phyloP scores from a whole-genome alignment of 2,329 filamentous ascomycete species.

The Aspergillus eucalypticola region DNA sequence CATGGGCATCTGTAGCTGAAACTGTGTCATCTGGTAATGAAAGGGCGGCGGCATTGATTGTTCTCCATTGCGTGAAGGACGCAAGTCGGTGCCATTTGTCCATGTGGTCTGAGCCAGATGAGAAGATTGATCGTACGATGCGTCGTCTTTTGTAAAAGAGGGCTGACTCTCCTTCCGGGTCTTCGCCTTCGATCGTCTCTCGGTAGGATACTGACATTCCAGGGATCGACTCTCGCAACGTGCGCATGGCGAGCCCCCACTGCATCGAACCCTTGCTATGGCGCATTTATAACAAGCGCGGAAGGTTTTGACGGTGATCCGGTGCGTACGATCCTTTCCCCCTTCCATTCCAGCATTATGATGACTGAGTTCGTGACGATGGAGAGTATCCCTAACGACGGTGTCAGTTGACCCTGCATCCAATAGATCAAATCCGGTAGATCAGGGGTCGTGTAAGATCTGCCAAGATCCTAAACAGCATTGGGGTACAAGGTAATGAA shows the following conservation, averaged over 20 bases:
- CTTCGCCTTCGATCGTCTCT: slow-evolving; percentile 39
- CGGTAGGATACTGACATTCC: slow-evolving; percentile 43
- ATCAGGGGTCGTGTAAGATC: neutral
- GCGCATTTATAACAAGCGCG: slow-evolving; percentile 44
- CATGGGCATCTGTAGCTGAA: slow-evolving; percentile 24
- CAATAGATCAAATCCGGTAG: neutral
- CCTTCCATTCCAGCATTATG: slow-evolving; percentile 37
- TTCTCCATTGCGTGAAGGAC: neutral
- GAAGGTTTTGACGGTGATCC: slow-evolving; percentile 46
- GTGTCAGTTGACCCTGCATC: slow-evolving; percentile 4
- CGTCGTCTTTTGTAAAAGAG: slow-evolving; percentile 12
- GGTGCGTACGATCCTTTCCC: slow-evolving; percentile 38
- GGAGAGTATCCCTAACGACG: slow-evolving; percentile 39
- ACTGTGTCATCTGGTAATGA: slow-evolving; percentile 22
- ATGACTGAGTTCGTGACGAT: slow-evolving; percentile 43
- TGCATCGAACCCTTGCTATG: slow-evolving; percentile 42
- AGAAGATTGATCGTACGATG: slow-evolving; percentile 14
- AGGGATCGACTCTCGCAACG: slow-evolving; percentile 41
- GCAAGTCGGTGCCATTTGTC: neutral
- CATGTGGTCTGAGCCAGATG: slow-evolving; percentile 4
- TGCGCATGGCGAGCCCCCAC: slow-evolving; percentile 39
- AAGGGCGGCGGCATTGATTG: slow-evolving; percentile 8
- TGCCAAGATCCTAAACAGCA: neutral
- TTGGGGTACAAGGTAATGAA: neutral
- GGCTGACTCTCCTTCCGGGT: slow-evolving; percentile 19